A percentile compares a stretch with the other conserved stretches of the same genome.
These are phyloP conservation scores for Fusarium virguliforme DNA, from an alignment of 2,329 filamentous ascomycete genomes.

Conservation along the genomic window DNA sequence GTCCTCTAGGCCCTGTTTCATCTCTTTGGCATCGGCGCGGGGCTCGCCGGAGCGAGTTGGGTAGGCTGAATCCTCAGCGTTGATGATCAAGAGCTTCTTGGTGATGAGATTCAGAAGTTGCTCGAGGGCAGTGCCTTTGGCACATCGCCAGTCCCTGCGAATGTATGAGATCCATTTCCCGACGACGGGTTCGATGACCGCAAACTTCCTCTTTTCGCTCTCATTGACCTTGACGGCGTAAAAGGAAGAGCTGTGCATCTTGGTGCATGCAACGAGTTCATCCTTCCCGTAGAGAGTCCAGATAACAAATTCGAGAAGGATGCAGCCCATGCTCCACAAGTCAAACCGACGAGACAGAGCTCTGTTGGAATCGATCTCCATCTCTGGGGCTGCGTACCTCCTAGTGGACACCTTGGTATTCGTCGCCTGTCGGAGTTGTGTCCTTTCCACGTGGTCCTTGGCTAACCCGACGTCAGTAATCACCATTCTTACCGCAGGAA, in stretches of 20 bases:
- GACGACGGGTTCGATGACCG: neutral
- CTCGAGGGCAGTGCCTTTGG: neutral
- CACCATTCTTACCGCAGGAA: neutral
- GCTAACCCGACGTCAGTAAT: constrained; percentile 2
- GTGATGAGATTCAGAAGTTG: neutral
- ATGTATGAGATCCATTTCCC: neutral
- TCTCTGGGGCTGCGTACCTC: neutral
- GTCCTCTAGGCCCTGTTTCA: neutral
- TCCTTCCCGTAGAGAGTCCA: neutral
- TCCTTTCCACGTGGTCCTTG: neutral
- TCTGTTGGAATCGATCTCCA: neutral
- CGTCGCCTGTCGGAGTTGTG: neutral
- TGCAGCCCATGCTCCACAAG: neutral
- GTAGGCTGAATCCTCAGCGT: neutral
- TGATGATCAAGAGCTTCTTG: neutral
- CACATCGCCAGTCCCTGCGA: neutral
- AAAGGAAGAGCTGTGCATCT: neutral
- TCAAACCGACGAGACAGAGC: neutral
- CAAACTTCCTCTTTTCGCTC: neutral
- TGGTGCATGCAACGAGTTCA: neutral
- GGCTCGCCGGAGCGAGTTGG: too few relatives aligned
- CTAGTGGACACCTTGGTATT: neutral
- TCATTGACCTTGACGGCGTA: neutral
- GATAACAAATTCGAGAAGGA: neutral
- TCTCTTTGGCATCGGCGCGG: neutral